These are phyloP conservation scores for Fusarium napiforme DNA, from an alignment of 2,329 filamentous ascomycete genomes.

Conservation along the genomic window DNA sequence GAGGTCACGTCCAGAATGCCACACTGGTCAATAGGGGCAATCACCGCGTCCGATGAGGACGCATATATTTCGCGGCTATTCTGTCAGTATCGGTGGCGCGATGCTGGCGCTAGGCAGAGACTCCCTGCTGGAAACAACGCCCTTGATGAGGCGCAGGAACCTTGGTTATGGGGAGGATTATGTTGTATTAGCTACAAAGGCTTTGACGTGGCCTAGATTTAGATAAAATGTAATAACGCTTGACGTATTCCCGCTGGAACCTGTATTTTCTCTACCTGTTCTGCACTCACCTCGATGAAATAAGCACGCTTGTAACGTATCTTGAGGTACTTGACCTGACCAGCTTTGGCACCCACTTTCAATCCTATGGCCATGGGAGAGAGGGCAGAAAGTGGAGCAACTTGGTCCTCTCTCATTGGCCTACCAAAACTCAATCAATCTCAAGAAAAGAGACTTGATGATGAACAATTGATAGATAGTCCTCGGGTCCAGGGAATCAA, in stretches of 20 bases:
- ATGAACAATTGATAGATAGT: too few species aligned
- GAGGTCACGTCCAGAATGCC: not conserved
- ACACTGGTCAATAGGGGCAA: accelerated
- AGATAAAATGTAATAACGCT: too few species aligned
- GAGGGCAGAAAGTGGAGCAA: not conserved
- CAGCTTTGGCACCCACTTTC: not conserved
- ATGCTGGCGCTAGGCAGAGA: not conserved
- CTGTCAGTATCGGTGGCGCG: not conserved
- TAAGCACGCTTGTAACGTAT: not conserved
- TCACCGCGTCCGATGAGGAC: not conserved
- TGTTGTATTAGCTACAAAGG: not conserved
- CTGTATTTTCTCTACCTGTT: too few species aligned
- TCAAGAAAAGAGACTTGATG: not conserved
- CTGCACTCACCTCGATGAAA: not conserved
- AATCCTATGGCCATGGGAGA: accelerated
- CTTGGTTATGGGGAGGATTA: not conserved
- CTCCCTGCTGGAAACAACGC: not conserved
- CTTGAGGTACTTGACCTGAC: not conserved
- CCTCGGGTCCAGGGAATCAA: too few species aligned
- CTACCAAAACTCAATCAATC: not conserved
- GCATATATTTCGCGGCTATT: accelerated
- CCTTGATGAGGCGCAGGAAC: not conserved
- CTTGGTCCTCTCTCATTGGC: not conserved
- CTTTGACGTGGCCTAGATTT: accelerated
- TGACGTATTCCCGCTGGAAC: too few species aligned